Percentiles rank a stretch among this genome's conserved stretches.
Conservation (phyloP, 441 rosid genomes). For the Breynia disticha region DNA sequence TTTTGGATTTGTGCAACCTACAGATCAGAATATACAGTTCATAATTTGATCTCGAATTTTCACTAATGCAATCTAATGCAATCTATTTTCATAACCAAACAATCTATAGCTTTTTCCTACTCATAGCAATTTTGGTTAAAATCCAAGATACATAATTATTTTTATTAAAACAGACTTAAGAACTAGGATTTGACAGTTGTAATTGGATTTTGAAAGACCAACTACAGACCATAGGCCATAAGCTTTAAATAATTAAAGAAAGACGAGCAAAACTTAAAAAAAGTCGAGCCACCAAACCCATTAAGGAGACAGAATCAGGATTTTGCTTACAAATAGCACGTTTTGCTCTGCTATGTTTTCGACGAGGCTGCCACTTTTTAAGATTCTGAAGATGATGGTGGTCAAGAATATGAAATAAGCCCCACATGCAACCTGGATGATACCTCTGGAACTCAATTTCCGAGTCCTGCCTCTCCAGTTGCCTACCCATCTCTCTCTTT, state of each 20-base stretch:
- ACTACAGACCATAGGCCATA: too few relatives aligned
- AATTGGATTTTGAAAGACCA: too few relatives aligned
- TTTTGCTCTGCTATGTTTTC: conserved; percentile 31
- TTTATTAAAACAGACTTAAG: too few relatives aligned
- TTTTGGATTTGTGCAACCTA: conserved; percentile 58
- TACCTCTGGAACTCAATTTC: conserved; percentile 24
- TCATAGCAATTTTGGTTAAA: neutral
- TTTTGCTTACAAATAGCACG: conserved; percentile 28
- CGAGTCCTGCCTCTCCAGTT: conserved; percentile 20
- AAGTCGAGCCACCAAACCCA: too few relatives aligned
- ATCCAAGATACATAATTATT: neutral
- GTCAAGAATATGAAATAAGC: conserved; percentile 47
- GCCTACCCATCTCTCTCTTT: conserved; percentile 30
- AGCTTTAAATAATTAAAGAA: too few relatives aligned
- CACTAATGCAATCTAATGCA: too few relatives aligned
- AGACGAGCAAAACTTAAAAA: too few relatives aligned
- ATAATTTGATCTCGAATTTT: too few relatives aligned
- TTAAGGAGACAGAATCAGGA: conserved; percentile 6
- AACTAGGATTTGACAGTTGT: too few relatives aligned
- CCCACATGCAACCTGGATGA: conserved; percentile 49
- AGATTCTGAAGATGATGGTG: conserved; percentile 34
- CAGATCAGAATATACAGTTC: conserved; percentile 6
- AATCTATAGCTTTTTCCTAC: too few relatives aligned
- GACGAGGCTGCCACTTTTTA: conserved; percentile 25
- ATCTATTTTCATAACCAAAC: too few relatives aligned